phyloP scores from a whole-genome alignment of 345 rosid genomes.

The Isatis tinctoria region DNA sequence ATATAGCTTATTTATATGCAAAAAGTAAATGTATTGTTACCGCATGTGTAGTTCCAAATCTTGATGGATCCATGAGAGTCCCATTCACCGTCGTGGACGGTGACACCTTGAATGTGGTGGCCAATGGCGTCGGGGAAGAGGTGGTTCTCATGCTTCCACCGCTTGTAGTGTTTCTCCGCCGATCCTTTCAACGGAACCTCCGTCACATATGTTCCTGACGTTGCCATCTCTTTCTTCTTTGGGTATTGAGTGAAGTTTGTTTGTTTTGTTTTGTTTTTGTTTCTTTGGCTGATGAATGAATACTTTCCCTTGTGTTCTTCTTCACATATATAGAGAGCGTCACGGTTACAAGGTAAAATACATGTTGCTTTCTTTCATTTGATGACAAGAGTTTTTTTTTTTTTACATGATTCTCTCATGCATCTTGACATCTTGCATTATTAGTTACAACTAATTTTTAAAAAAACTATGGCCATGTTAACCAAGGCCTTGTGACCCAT shows the following conservation, averaged over 20 bases:
- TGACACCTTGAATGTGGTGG: slow-evolving; percentile 30
- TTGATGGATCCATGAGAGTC: slow-evolving; percentile 36
- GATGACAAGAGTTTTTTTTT: neutral
- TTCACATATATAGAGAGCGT: slow-evolving; percentile 25
- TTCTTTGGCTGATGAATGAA: slow-evolving; percentile 6
- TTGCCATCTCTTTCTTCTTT: slow-evolving; percentile 22
- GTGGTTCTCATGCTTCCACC: slow-evolving; percentile 31
- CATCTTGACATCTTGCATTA: too few species aligned
- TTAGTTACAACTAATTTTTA: too few species aligned
- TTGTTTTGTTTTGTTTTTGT: too few species aligned
- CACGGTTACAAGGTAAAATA: neutral
- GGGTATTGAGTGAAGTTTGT: neutral
- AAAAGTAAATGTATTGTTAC: neutral
- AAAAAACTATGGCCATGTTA: neutral
- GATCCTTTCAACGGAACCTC: slow-evolving; percentile 37
- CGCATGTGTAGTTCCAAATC: slow-evolving; percentile 32
- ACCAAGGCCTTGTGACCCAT: too few species aligned
- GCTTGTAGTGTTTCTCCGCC: slow-evolving; percentile 30
- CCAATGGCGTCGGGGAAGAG: slow-evolving; percentile 33
- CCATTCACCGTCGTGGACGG: slow-evolving; percentile 33
- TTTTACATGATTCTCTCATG: neutral
- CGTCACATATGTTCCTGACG: slow-evolving; percentile 34
- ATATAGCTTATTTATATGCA: neutral
- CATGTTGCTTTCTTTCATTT: neutral
- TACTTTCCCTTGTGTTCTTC: neutral